Conservation (phyloP, 345 rosid species). For the Eucalyptus marginata region DNA sequence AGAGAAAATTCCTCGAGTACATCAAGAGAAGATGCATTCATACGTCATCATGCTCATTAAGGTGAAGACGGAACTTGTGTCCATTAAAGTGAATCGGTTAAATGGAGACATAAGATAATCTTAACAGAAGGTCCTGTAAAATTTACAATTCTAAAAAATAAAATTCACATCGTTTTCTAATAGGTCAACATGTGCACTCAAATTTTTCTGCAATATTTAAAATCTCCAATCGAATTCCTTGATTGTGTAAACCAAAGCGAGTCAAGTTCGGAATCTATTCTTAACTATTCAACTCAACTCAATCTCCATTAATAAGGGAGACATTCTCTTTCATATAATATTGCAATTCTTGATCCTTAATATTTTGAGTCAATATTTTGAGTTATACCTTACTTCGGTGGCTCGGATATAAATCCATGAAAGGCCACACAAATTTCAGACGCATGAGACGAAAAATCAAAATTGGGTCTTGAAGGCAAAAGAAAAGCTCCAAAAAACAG, state of each 20-base stretch:
- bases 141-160: neutral
- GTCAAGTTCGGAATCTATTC: neutral
- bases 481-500: neutral
- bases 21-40: neutral
- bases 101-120: too few species aligned
- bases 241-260: neutral
- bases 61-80: neutral
- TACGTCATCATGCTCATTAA: neutral
- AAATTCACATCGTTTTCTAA: too few species aligned
- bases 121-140: neutral
- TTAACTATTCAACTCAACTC: neutral
- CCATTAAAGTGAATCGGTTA: neutral
- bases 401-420: rapidly evolving
- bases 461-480: neutral
- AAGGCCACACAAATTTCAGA: neutral
- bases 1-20: neutral
- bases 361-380: too few species aligned
- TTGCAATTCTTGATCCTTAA: neutral
- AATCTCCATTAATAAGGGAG: neutral
- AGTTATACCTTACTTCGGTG: too few species aligned
- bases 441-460: neutral
- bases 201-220: too few species aligned
- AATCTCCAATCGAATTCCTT: neutral
- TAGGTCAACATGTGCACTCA: neutral
- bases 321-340: neutral